Evolutionary conservation across 305 asterid species (phyloP).

Genomic region (Fraxinus sp.): DNA sequence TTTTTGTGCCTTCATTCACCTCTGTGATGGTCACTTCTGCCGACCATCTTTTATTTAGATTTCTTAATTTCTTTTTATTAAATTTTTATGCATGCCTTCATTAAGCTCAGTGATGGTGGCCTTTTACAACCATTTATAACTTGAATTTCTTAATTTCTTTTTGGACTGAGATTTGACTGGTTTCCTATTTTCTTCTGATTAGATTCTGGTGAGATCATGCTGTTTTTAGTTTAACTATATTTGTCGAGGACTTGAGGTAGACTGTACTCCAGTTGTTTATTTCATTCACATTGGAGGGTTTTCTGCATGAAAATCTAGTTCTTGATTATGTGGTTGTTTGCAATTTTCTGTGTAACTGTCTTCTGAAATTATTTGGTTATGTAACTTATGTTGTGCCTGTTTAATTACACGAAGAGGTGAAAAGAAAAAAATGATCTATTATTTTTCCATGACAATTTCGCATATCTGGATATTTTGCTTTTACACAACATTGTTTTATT

Average conservation of each 20-base stretch:
- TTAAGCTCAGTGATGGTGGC: not conserved
- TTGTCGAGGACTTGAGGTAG: not conserved
- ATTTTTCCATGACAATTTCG: not conserved
- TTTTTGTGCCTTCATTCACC: not conserved
- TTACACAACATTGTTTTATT: not conserved
- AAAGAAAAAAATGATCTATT: not conserved
- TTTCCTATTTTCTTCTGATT: not conserved
- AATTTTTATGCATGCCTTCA: not conserved
- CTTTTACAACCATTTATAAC: not conserved
- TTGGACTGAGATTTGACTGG: not conserved
- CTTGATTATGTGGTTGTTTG: not conserved
- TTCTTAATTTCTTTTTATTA: not conserved
- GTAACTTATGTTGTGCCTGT: not conserved
- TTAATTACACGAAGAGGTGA: not conserved
- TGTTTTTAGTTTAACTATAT: not conserved
- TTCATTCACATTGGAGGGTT: not conserved
- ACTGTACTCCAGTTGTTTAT: not conserved
- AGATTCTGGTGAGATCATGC: not conserved
- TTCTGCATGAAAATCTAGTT: not conserved
- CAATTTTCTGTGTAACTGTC: not conserved
- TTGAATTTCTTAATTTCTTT: not conserved
- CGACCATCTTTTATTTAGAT: not conserved
- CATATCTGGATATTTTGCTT: not conserved
- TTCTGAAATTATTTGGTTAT: not conserved
- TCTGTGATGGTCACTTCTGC: constrained; percentile 1